Percentiles rank a stretch among this genome's conserved stretches.
Conservation (phyloP, 768 basidiomycete genomes). For the Tricholoma matsutake region DNA sequence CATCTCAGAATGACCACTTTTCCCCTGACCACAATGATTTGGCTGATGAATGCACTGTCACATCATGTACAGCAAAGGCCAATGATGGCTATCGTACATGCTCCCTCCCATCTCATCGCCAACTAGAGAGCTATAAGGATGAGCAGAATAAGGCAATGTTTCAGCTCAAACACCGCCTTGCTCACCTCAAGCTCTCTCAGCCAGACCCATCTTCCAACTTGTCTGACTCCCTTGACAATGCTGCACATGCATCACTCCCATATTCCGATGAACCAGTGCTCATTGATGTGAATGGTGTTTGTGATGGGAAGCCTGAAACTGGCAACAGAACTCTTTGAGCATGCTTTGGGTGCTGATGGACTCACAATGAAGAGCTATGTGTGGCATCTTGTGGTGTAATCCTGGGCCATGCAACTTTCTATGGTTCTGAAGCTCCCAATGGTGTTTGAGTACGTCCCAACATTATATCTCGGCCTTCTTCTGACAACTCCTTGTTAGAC, state of each 20-base stretch:
- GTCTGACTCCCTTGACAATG: not conserved
- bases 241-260: too few relatives aligned
- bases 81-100: constrained; percentile 20
- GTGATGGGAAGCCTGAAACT: constrained; percentile 21
- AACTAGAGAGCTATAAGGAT: constrained; percentile 18
- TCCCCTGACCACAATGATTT: constrained; percentile 19
- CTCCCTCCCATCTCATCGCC: constrained; percentile 14
- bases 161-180: constrained; percentile 16
- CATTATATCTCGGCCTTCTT: too few relatives aligned
- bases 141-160: constrained; percentile 22
- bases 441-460: too few relatives aligned
- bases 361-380: constrained; percentile 32
- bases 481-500: too few relatives aligned
- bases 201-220: too few relatives aligned
- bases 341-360: constrained; percentile 25
- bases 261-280: constrained; percentile 19
- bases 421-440: too few relatives aligned
- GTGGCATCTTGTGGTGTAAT: constrained; percentile 33
- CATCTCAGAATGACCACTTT: constrained; percentile 15
- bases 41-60: constrained; percentile 17
- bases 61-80: constrained; percentile 9
- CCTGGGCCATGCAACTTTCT: constrained; percentile 24
- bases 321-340: constrained; percentile 23
- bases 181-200: too few relatives aligned
- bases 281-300: constrained; percentile 12